phyloP scores from a whole-genome alignment of 192 early-diverging fungal genomes.

The Helicostylum pulchrum region DNA sequence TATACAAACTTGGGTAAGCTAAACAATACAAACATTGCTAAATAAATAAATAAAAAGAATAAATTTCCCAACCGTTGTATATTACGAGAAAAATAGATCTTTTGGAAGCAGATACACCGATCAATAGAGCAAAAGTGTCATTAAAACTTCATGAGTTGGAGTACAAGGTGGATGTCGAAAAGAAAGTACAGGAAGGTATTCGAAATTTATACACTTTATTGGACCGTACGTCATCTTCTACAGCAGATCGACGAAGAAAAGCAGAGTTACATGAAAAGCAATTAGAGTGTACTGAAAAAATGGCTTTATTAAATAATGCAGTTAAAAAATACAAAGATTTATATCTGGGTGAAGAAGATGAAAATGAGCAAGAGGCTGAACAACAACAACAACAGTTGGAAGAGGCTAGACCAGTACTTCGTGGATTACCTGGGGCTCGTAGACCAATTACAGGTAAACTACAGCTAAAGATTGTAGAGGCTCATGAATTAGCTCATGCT shows the following conservation, averaged over 20 bases:
- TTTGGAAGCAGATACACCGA: conserved; percentile 59
- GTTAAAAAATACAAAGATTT: conserved; percentile 84
- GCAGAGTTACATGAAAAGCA: conserved; percentile 50
- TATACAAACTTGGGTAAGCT: conserved; percentile 17
- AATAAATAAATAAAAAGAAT: conserved; percentile 1
- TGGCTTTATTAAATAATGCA: conserved; percentile 63
- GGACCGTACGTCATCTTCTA: conserved; percentile 35
- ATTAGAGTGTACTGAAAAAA: conserved; percentile 68
- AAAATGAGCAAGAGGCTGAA: neutral
- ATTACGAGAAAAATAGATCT: conserved; percentile 39
- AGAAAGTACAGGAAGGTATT: conserved; percentile 83
- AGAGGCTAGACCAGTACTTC: neutral
- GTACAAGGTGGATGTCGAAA: conserved; percentile 90
- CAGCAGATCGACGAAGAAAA: conserved; percentile 45
- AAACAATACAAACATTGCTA: neutral
- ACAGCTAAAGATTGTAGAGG: conserved; percentile 61
- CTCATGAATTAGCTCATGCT: conserved; percentile 55
- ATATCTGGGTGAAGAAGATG: conserved; percentile 69
- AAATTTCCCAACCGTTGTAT: neutral
- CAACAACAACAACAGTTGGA: neutral
- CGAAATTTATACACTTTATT: conserved; percentile 19
- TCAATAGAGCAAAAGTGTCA: conserved; percentile 64
- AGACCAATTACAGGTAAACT: conserved; percentile 69
- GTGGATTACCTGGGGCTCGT: conserved; percentile 55
- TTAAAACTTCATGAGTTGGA: conserved; percentile 81